A percentile compares a stretch with the other conserved stretches of the same genome.
phyloP scores from a whole-genome alignment of 805 yeast species.

The Metschnikowia noctiluminum region DNA sequence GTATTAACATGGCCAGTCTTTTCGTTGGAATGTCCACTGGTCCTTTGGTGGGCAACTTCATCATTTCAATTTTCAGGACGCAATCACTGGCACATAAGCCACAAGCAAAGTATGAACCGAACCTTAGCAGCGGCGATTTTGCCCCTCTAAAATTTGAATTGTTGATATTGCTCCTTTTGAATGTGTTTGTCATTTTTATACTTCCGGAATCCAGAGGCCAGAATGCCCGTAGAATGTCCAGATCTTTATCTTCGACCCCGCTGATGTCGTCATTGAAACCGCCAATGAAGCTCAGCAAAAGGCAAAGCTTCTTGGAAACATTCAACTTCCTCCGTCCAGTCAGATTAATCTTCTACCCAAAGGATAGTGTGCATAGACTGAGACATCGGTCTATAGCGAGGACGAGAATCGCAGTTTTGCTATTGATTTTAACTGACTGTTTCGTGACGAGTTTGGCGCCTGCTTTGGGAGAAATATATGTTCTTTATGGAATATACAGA shows the following conservation, averaged over 20 bases:
- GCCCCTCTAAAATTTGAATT: slow-evolving; percentile 32
- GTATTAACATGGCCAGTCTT: slow-evolving; percentile 55
- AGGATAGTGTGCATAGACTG: slow-evolving; percentile 25
- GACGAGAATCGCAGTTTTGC: slow-evolving; percentile 39
- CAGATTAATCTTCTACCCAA: slow-evolving; percentile 51
- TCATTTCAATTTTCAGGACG: slow-evolving; percentile 8
- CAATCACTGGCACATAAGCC: background rate
- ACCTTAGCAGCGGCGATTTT: slow-evolving; percentile 26
- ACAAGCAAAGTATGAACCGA: slow-evolving; percentile 7
- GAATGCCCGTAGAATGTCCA: slow-evolving; percentile 51
- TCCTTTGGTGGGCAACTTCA: slow-evolving; percentile 49
- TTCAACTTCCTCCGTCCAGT: slow-evolving; percentile 44
- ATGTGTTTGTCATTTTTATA: slow-evolving; percentile 27
- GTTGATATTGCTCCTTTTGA: slow-evolving; percentile 30
- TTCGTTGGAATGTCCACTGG: slow-evolving; percentile 63
- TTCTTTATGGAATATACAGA: slow-evolving; percentile 51
- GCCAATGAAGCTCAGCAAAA: background rate
- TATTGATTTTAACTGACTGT: slow-evolving; percentile 48
- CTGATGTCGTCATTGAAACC: slow-evolving; percentile 8
- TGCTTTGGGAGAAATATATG: slow-evolving; percentile 40
- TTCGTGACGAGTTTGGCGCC: slow-evolving; percentile 32
- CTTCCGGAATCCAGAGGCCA: slow-evolving; percentile 65
- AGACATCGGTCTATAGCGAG: slow-evolving; percentile 17
- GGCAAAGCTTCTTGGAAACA: background rate
- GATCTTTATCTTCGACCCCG: slow-evolving; percentile 32